Conservation (phyloP, 2,329 filamentous ascomycete genomes). For the Claviceps maximensis region DNA sequence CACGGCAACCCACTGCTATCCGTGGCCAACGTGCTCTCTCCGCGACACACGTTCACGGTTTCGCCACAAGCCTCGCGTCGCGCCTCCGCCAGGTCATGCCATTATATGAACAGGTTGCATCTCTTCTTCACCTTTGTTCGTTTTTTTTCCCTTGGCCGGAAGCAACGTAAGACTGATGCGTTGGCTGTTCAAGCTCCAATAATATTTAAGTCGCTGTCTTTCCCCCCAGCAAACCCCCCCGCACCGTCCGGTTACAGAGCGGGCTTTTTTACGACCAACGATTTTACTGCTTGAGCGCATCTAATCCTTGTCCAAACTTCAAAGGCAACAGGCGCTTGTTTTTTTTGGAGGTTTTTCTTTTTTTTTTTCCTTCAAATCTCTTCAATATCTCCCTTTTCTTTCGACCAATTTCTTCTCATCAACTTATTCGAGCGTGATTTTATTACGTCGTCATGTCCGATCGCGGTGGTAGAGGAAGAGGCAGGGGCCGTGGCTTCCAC, state of each 20-base stretch:
- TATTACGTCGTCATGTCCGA: constrained; percentile 14
- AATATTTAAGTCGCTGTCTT: background rate
- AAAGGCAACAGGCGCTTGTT: background rate
- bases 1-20: no score
- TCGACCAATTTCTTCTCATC: background rate
- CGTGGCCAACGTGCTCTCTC: no score
- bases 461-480: constrained; percentile 13
- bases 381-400: background rate
- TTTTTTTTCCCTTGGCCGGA: no score
- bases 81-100: background rate
- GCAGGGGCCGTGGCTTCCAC: constrained; percentile 6
- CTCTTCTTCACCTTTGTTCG: background rate
- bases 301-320: background rate
- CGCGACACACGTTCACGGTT: background rate
- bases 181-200: background rate
- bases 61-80: background rate
- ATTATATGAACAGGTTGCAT: background rate
- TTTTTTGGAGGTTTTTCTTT: background rate
- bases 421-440: background rate
- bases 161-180: background rate
- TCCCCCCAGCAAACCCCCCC: background rate
- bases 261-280: no score
- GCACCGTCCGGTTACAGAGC: background rate
- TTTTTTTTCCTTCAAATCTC: background rate
- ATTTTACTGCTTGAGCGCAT: no score